Evolutionary conservation across 2,329 filamentous ascomycete genomes (phyloP).

Genomic region (Piedraia hortae): DNA sequence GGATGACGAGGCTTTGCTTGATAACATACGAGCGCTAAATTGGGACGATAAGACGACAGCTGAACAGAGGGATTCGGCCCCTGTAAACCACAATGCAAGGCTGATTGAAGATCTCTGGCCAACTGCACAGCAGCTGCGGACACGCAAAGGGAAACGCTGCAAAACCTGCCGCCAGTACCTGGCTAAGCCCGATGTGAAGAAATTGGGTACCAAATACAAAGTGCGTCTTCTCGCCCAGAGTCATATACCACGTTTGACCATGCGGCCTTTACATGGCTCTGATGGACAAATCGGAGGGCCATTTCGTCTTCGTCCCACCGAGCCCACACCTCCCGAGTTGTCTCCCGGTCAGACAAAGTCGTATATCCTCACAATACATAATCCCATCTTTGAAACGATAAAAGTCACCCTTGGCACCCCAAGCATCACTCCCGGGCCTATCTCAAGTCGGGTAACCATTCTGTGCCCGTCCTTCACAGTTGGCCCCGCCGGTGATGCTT

Average conservation of each 20-base stretch:
- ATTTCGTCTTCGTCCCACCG: constrained; percentile 6
- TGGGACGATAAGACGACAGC: constrained; percentile 35
- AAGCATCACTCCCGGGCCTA: constrained; percentile 45
- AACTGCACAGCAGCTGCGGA: constrained; percentile 55
- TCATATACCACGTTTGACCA: constrained; percentile 59
- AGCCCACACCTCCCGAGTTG: constrained; percentile 2
- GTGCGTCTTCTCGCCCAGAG: constrained; percentile 65
- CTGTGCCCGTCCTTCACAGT: constrained; percentile 86
- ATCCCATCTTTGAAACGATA: constrained; percentile 78
- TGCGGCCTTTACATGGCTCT: constrained; percentile 27
- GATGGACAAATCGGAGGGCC: constrained; percentile 4
- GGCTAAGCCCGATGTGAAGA: constrained; percentile 76
- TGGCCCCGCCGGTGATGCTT: constrained; percentile 76
- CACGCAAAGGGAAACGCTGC: constrained; percentile 84
- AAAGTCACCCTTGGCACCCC: constrained; percentile 72
- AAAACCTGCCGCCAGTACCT: constrained; percentile 83
- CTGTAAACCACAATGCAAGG: constrained; percentile 22
- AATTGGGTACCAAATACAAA: constrained; percentile 67
- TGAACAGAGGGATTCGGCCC: constrained; percentile 25
- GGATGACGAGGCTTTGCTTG: constrained; percentile 10
- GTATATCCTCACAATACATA: constrained; percentile 71
- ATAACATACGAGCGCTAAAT: constrained; percentile 29
- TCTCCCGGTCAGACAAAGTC: constrained; percentile 30
- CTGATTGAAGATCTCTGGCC: constrained; percentile 56
- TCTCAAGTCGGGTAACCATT: constrained; percentile 60